These are phyloP conservation scores for Didymella segeticola DNA, from an alignment of 2,329 filamentous ascomycete species.

Conservation along the genomic window DNA sequence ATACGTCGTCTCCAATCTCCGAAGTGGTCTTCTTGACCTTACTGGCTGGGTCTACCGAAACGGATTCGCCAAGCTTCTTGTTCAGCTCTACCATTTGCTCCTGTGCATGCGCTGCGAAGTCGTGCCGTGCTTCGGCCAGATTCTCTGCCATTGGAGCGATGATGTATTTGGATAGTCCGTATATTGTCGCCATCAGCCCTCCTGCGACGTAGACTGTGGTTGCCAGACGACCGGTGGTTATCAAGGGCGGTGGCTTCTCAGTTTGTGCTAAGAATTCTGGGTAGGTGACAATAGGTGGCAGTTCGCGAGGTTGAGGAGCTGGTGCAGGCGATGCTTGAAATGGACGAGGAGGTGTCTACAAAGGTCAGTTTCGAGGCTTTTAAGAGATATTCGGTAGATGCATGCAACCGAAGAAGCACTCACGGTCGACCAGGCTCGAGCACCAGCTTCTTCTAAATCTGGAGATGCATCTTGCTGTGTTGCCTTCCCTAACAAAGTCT, in stretches of 20 bases:
- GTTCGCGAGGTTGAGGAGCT: conserved; percentile 46
- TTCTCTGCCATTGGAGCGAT: conserved; percentile 66
- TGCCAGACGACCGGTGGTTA: conserved; percentile 63
- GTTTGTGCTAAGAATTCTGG: conserved; percentile 69
- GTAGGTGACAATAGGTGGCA: conserved; percentile 70
- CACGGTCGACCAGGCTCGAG: conserved; percentile 40
- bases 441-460: conserved; percentile 31
- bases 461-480: conserved; percentile 16
- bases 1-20: conserved; percentile 48
- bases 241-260: conserved; percentile 64
- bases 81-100: conserved; percentile 63
- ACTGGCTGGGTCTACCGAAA: conserved; percentile 65
- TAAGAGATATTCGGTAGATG: too few species aligned
- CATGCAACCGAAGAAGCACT: conserved; percentile 4
- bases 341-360: conserved; percentile 27
- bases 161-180: conserved; percentile 74
- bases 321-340: conserved; percentile 19
- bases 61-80: conserved; percentile 63
- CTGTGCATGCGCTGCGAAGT: conserved; percentile 61
- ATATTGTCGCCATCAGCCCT: conserved; percentile 64
- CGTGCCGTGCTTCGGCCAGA: conserved; percentile 63
- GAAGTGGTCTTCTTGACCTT: conserved; percentile 36
- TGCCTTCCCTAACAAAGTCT: conserved; percentile 63
- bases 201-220: conserved; percentile 64
- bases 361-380: conserved; percentile 13